Percentiles rank a stretch among this genome's conserved stretches.
These are phyloP conservation scores for Aegle marmelos DNA, from an alignment of 345 rosid species.

Conservation along the genomic window DNA sequence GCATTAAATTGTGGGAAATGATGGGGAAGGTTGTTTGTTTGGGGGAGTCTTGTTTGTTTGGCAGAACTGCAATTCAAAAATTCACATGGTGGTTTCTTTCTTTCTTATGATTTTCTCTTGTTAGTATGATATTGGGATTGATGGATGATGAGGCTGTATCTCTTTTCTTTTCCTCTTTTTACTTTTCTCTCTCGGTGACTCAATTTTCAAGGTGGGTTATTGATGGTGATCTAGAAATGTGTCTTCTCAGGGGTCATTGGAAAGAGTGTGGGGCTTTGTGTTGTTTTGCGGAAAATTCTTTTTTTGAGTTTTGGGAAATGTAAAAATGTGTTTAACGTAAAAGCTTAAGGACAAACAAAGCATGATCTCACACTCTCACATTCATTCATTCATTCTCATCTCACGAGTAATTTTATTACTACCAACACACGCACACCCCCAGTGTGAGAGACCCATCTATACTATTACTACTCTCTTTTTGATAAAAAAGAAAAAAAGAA, in stretches of 20 bases:
- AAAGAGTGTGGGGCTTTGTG: conserved; percentile 40
- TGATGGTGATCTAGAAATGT: conserved; percentile 47
- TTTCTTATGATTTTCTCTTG: background rate
- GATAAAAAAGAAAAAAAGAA: background rate
- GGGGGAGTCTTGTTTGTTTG: conserved; percentile 7
- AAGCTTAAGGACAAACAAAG: background rate
- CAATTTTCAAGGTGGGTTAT: conserved; percentile 51
- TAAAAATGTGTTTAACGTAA: conserved; percentile 4
- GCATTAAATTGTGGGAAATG: conserved; percentile 37
- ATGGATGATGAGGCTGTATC: conserved; percentile 12
- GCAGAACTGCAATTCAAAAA: background rate
- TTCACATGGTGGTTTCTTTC: conserved; percentile 7
- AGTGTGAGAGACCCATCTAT: background rate
- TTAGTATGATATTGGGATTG: conserved; percentile 41
- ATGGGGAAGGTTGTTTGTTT: conserved; percentile 22
- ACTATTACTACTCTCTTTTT: background rate
- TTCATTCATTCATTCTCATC: background rate
- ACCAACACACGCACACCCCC: background rate
- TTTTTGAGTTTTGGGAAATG: conserved; percentile 44
- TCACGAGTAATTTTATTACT: background rate
- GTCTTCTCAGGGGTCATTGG: conserved; percentile 35
- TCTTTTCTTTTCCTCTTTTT: background rate
- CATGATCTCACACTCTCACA: background rate
- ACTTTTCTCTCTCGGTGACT: background rate
- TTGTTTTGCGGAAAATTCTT: conserved; percentile 26